Evolutionary conservation across 2,329 filamentous ascomycete species (phyloP), one percentile per base, ranked within the genome.

Genomic region (Xylaria sp.): DNA sequence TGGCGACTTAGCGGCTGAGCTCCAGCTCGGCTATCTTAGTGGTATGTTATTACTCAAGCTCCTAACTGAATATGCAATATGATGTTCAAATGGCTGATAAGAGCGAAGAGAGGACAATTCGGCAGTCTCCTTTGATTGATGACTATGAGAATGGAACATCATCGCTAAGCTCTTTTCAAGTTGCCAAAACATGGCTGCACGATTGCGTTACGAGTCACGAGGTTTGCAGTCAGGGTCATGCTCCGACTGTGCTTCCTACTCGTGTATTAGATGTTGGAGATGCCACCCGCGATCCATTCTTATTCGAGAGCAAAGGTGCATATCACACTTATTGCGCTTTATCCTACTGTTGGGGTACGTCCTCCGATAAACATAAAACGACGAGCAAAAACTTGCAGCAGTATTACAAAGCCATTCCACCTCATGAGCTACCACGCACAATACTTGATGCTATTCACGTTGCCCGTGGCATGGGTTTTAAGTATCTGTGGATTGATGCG

Each of bases 401-500:
- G 23, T 51, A 51, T 17, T 28, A 51, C 26, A 28, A 5, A 2
- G 48, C 13, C 15, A 51, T 51, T 28, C 48, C 23, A 2, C 48
- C 23, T 2, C 23, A 51, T 28, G 48, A 51, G 6, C 13, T 51
- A 51, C 48, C 48, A 17, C 23, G 23, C 17, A 63, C 60, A 33
- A 13, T 63, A 6, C 17, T 38, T 28, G 61, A 63, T 26, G 61
- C 61, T 5, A 57, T 63, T n/a, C 40, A 63, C 6, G 51, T 31
- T 13, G 26, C 61, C 11, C 61, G 61, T 23, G 28, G 17, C 28
- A 44, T 63, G n/a, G 61, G 61, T 3, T 63, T 63, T 2, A 57
- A 48, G 51, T 63, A 57, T 36, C 26, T 63, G n/a, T 63, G 51
- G 61, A 63, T 63, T 20, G 61, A 63, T 28, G 61, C 61, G 2